Evolutionary conservation across 192 early-diverging fungal species (phyloP).

Genomic region (Entomortierella parvispora): DNA sequence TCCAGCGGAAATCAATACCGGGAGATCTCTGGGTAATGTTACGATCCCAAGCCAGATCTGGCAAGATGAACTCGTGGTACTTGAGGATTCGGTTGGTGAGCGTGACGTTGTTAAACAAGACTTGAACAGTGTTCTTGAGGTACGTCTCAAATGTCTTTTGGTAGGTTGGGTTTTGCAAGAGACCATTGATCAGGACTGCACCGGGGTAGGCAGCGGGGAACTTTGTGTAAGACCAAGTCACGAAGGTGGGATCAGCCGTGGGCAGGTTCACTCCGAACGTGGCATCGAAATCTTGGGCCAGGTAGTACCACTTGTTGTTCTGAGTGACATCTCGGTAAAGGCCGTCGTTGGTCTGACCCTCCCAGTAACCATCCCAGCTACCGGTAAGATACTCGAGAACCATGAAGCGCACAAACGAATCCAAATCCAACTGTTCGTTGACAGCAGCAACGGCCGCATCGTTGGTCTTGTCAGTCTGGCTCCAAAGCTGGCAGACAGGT

Average conservation of each 20-base stretch:
- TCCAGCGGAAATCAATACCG: slow-evolving; percentile 57
- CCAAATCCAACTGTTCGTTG: slow-evolving; percentile 45
- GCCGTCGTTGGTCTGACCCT: slow-evolving; percentile 55
- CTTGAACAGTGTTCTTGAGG: slow-evolving; percentile 52
- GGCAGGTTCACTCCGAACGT: slow-evolving; percentile 61
- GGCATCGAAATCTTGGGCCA: slow-evolving; percentile 61
- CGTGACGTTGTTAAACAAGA: slow-evolving; percentile 58
- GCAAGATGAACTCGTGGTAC: slow-evolving; percentile 53
- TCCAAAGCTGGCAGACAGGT: slow-evolving; percentile 34
- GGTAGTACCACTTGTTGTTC: slow-evolving; percentile 52
- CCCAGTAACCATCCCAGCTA: slow-evolving; percentile 63
- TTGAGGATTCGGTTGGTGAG: slow-evolving; percentile 48
- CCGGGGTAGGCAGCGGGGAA: slow-evolving; percentile 44
- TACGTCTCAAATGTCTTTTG: slow-evolving; percentile 52
- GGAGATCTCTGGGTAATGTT: slow-evolving; percentile 55
- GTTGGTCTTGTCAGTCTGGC: slow-evolving; percentile 22
- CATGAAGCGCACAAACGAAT: slow-evolving; percentile 58
- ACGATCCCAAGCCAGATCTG: slow-evolving; percentile 60
- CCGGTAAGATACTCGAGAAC: slow-evolving; percentile 60
- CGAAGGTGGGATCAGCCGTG: slow-evolving; percentile 15
- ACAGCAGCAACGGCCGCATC: slow-evolving; percentile 44
- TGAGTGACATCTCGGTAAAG: slow-evolving; percentile 54
- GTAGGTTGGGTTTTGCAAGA: slow-evolving; percentile 51
- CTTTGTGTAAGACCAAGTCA: slow-evolving; percentile 44
- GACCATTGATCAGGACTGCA: slow-evolving; percentile 56